These are phyloP conservation scores for Heliamphora exappendiculata DNA, from an alignment of 148 eudicot genomes.

Conservation along the genomic window DNA sequence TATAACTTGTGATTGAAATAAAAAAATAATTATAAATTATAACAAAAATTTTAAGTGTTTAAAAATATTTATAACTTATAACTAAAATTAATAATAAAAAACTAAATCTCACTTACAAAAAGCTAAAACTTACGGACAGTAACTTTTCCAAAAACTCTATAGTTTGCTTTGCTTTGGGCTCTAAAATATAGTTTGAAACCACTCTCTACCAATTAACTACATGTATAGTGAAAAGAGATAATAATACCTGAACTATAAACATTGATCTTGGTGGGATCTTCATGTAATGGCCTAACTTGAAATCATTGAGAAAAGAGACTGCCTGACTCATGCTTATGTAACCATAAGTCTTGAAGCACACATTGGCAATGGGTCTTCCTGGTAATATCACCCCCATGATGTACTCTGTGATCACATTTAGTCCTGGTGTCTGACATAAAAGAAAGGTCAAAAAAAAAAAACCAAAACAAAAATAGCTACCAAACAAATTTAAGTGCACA, in stretches of 20 bases:
- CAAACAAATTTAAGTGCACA: too few relatives aligned
- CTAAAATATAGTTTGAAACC: too few relatives aligned
- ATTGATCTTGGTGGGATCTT: constrained; percentile 47
- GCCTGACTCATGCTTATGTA: constrained; percentile 55
- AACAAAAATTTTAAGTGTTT: too few relatives aligned
- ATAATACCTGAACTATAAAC: constrained; percentile 39
- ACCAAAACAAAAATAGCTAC: too few relatives aligned
- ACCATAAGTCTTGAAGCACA: constrained; percentile 49
- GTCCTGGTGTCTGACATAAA: constrained; percentile 40
- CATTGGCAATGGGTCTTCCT: constrained; percentile 48
- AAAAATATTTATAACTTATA: too few relatives aligned
- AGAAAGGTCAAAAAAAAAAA: neutral
- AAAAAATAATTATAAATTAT: too few relatives aligned
- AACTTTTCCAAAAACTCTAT: too few relatives aligned
- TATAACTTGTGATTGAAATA: too few relatives aligned
- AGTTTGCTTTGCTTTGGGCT: too few relatives aligned
- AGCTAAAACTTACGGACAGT: too few relatives aligned
- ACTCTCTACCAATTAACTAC: neutral
- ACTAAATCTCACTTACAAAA: too few relatives aligned
- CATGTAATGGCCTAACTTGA: constrained; percentile 51
- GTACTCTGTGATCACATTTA: constrained; percentile 49
- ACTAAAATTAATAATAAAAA: too few relatives aligned
- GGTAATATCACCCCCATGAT: constrained; percentile 43
- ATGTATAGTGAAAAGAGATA: neutral
- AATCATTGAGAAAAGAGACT: constrained; percentile 37